Evolutionary conservation across 345 rosid genomes (phyloP).

Genomic region (Murraya paniculata): DNA sequence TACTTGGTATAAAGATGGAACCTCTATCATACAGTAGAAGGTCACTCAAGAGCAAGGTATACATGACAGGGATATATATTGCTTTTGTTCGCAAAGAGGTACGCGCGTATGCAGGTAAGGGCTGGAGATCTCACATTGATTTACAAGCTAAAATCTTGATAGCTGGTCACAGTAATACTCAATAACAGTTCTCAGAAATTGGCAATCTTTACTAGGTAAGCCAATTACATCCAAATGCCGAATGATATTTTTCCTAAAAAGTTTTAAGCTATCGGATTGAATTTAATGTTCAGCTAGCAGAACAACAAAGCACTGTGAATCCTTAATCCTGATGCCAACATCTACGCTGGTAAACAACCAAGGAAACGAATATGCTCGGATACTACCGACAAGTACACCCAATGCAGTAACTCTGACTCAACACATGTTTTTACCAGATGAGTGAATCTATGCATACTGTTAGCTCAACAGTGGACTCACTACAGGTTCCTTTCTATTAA

Average conservation of each 20-base stretch:
- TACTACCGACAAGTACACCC: not conserved
- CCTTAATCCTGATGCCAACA: not conserved
- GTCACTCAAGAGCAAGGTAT: not conserved
- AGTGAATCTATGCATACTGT: not conserved
- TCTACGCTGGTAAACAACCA: not conserved
- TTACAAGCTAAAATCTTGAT: not conserved
- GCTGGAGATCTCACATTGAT: not conserved
- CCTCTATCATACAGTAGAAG: not conserved
- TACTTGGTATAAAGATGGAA: not conserved
- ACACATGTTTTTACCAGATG: not conserved
- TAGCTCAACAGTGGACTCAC: not conserved
- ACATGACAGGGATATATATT: not conserved
- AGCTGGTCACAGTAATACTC: not conserved
- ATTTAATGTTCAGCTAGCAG: not conserved
- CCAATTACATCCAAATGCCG: not conserved
- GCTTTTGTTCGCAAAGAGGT: not conserved
- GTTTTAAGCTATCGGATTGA: not conserved
- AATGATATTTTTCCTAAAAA: not conserved
- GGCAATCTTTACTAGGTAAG: not conserved
- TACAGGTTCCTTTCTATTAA: not conserved
- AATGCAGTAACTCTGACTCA: not conserved
- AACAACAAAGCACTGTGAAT: not conserved
- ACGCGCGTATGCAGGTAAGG: too few species aligned
- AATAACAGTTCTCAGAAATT: not conserved
- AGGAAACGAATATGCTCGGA: not conserved